These are phyloP conservation scores for Coemansia sp. DNA, from an alignment of 192 early-diverging fungal genomes.

Conservation along the genomic window DNA sequence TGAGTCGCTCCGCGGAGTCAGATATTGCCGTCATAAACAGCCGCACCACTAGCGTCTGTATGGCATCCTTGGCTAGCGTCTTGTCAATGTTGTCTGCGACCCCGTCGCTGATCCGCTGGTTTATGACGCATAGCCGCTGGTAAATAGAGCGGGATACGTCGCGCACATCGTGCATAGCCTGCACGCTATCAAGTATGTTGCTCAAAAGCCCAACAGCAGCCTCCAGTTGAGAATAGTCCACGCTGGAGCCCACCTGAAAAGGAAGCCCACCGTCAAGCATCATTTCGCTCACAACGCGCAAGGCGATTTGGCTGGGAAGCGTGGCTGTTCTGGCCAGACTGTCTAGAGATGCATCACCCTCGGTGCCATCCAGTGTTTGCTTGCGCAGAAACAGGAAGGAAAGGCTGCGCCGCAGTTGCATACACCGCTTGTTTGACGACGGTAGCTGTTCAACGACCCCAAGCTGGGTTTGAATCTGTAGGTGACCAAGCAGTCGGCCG, in stretches of 20 bases:
- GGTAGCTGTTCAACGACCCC: conserved; percentile 21
- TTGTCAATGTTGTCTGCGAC: conserved; percentile 32
- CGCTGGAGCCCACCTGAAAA: conserved; percentile 10
- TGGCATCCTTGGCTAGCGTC: conserved; percentile 48
- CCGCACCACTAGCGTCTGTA: conserved; percentile 37
- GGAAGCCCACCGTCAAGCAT: conserved; percentile 17
- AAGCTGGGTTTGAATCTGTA: conserved; percentile 13
- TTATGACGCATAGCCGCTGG: conserved; percentile 18
- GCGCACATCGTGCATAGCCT: conserved; percentile 22
- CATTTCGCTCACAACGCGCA: conserved; percentile 41
- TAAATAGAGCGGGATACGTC: conserved; percentile 14
- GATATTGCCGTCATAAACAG: conserved; percentile 27
- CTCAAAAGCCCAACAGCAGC: conserved; percentile 30
- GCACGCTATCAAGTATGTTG: conserved; percentile 28
- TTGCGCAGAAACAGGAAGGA: conserved; percentile 27
- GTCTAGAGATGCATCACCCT: neutral
- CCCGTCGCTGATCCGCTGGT: conserved; percentile 37
- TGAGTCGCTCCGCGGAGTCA: conserved; percentile 1
- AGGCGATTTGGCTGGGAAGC: conserved; percentile 27
- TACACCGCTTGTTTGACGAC: conserved; percentile 25
- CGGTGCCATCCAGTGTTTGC: neutral
- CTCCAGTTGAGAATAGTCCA: conserved; percentile 31
- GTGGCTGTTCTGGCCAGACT: conserved; percentile 9
- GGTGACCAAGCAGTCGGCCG: neutral
- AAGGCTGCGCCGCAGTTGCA: conserved; percentile 33